These are phyloP conservation scores for Penicillium corylophilum DNA, from an alignment of 2,329 filamentous ascomycete species.

Conservation along the genomic window DNA sequence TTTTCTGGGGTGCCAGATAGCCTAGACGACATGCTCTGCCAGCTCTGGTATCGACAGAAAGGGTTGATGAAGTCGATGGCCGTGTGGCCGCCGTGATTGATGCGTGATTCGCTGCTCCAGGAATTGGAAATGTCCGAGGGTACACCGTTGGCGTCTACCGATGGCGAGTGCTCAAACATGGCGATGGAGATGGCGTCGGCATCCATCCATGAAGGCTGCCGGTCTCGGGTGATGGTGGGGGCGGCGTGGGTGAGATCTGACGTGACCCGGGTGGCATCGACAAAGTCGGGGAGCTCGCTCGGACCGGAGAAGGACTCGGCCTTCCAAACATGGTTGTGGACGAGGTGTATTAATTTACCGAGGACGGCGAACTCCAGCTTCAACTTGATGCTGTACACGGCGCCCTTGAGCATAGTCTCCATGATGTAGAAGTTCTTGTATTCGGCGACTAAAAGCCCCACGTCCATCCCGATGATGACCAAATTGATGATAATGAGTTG, in stretches of 20 bases:
- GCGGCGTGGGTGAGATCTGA: slow-evolving; percentile 43
- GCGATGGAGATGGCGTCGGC: slow-evolving; percentile 39
- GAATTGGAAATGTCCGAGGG: slow-evolving; percentile 29
- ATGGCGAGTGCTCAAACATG: slow-evolving; percentile 36
- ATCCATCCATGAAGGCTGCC: slow-evolving; percentile 34
- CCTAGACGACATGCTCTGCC: slow-evolving; percentile 7
- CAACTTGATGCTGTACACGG: slow-evolving; percentile 51
- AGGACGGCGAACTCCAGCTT: slow-evolving; percentile 53
- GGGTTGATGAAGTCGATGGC: slow-evolving; percentile 26
- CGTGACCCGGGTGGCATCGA: slow-evolving; percentile 45
- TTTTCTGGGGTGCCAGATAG: slow-evolving; percentile 10
- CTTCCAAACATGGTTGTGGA: slow-evolving; percentile 41
- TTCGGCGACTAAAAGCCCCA: slow-evolving; percentile 45
- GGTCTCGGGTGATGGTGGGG: slow-evolving; percentile 19
- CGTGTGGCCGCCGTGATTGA: slow-evolving; percentile 19
- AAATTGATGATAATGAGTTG: slow-evolving; percentile 52
- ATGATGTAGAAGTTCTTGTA: slow-evolving; percentile 47
- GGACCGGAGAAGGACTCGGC: slow-evolving; percentile 32
- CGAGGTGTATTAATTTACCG: slow-evolving; percentile 45
- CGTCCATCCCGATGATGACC: slow-evolving; percentile 49
- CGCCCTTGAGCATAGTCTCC: slow-evolving; percentile 49
- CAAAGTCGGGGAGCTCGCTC: slow-evolving; percentile 43
- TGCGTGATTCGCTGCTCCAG: slow-evolving; percentile 32
- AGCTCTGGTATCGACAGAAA: slow-evolving; percentile 10
- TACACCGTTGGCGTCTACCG: slow-evolving; percentile 18